Evolutionary conservation across 768 basidiomycete species (phyloP).

Genomic region (Rhodotorula diobovata): DNA sequence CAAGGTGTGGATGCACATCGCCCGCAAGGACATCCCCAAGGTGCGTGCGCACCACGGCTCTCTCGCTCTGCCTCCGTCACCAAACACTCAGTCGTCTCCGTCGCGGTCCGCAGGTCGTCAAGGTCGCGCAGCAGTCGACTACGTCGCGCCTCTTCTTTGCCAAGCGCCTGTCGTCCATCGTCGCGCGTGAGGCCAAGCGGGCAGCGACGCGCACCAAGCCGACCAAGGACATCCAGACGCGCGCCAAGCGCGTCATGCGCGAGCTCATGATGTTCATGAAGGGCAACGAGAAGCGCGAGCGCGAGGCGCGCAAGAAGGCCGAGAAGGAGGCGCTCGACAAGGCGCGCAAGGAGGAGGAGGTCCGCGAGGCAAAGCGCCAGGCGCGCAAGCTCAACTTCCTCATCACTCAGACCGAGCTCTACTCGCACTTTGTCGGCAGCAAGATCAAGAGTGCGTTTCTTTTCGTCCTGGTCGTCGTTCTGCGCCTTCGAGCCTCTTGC

Average conservation of each 20-base stretch:
- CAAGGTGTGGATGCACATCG: conserved; percentile 87
- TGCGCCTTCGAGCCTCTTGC: too few species aligned
- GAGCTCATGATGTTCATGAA: conserved; percentile 96
- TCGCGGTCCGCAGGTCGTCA: conserved; percentile 64
- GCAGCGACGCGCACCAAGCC: conserved; percentile 69
- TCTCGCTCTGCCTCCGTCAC: not conserved
- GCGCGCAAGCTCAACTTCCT: conserved; percentile 96
- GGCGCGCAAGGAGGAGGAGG: conserved; percentile 83
- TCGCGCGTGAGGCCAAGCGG: conserved; percentile 71
- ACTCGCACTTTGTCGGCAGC: conserved; percentile 97
- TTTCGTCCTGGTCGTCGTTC: not conserved
- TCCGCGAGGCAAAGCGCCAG: conserved; percentile 84
- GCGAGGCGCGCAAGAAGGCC: conserved; percentile 84
- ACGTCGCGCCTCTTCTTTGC: conserved; percentile 63
- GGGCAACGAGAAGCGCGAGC: conserved; percentile 94
- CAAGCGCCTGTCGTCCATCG: conserved; percentile 70
- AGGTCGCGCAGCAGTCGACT: conserved; percentile 65
- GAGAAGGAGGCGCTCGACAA: conserved; percentile 90
- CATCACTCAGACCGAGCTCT: conserved; percentile 96
- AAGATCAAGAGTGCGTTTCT: conserved; percentile 56
- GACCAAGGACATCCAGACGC: conserved; percentile 74
- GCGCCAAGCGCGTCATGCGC: conserved; percentile 81
- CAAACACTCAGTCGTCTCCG: not conserved
- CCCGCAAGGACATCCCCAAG: conserved; percentile 75
- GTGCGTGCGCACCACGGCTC: conserved; percentile 47